Base-by-base conservation (phyloP, 2,329 filamentous ascomycete species). In the Trichoderma arundinaceum region DNA sequence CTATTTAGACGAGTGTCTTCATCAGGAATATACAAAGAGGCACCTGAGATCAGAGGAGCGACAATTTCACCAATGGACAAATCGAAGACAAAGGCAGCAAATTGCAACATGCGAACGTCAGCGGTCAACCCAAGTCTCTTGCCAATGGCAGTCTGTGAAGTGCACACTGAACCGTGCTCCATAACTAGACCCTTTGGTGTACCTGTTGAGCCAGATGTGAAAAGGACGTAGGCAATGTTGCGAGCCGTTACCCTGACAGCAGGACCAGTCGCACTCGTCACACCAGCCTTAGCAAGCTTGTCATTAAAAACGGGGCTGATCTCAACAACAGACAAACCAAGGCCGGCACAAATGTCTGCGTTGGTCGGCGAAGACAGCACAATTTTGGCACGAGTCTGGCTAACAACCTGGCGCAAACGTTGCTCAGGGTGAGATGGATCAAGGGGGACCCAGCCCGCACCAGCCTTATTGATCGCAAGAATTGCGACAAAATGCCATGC, bases 381-480 rank as follows among this genome's bases (percentile, higher is more conserved):
- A 19, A 69, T 35, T 32, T 19, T 66, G 3, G 54, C 66, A 3
- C 54, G 56, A 33, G 60, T 68, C 33, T 66, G 61, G 2, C 41
- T n/a, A 35, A 65, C 43, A 22, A 68, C 17, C 6, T 69, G 63
- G 33, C 61, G 58, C 8, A 61, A 43, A 9, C 68, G 64, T 35
- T 68, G 58, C 22, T 52, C 51, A 7, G 68, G 68, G 46, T 69
- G 64, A 17, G 64, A 61, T 7, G 67, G 67, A 8, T 68, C 68
- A 9, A 71, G 68, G 8, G 66, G 68, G 19, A 69, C 70, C 32
- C 66, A 70, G 5, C 53, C 67, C 8, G 58, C 70, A 15, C 67
- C 70, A 19, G 69, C 66, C 22, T 69, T 67, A 19, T 70, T 58
- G 10, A 71, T 65, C 3, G 68, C 70, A 0, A 71, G 49, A 43